Evolutionary conservation across 2,329 filamentous ascomycete genomes (phyloP).

Genomic region (Lasiodiplodia gonubiensis): DNA sequence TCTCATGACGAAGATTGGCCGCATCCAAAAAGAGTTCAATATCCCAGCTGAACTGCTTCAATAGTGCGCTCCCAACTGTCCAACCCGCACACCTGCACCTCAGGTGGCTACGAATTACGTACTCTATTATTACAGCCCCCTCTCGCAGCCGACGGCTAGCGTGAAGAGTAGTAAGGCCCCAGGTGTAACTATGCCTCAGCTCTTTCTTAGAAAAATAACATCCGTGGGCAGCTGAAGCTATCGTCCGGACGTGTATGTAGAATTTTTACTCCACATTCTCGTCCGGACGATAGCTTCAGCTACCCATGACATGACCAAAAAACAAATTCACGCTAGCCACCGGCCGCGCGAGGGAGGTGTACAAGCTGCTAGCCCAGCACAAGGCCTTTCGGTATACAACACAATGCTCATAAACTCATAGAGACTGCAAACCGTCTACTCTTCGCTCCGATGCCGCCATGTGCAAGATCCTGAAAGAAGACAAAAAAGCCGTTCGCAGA

Average conservation of each 20-base stretch:
- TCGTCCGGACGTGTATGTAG: too few species aligned
- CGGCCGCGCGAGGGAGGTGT: too few species aligned
- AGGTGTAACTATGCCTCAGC: too few species aligned
- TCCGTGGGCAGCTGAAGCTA: too few species aligned
- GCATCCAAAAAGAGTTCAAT: constrained; percentile 41
- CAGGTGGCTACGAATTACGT: neutral
- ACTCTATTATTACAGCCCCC: neutral
- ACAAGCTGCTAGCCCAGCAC: neutral
- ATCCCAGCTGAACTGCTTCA: constrained; percentile 42
- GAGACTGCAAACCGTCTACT: neutral
- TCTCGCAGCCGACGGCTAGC: too few species aligned
- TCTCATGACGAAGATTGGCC: constrained; percentile 37
- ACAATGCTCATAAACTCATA: neutral
- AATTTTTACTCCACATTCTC: too few species aligned
- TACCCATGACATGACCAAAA: too few species aligned
- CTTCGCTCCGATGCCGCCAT: neutral
- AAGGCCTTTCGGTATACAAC: neutral
- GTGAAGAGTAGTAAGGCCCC: too few species aligned
- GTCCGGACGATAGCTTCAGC: too few species aligned
- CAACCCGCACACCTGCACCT: neutral
- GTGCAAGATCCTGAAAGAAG: neutral
- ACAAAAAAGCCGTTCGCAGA: neutral
- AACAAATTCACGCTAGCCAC: too few species aligned
- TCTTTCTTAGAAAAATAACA: too few species aligned
- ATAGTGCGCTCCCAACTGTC: neutral